Evolutionary conservation across 257 asterid species (phyloP).

Genomic region (Phtheirospermum japonicum): DNA sequence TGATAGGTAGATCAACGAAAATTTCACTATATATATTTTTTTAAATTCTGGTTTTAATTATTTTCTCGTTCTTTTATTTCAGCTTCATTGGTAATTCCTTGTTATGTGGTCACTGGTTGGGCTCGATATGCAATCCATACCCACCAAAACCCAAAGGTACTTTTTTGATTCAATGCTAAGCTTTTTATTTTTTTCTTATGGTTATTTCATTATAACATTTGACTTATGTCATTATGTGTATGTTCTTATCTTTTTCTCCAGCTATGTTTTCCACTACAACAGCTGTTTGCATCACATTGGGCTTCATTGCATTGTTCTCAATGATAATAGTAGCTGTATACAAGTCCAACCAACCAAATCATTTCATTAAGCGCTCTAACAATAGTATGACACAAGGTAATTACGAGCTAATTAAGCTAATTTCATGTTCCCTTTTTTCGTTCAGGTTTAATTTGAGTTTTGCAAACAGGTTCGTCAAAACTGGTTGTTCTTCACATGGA

Average conservation of each 20-base stretch:
- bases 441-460: background rate
- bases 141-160: constrained; percentile 64
- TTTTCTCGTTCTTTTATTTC: constrained; percentile 18
- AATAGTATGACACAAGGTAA: constrained; percentile 47
- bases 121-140: constrained; percentile 74
- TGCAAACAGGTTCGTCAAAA: constrained; percentile 56
- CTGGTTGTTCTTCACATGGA: constrained; percentile 92
- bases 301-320: constrained; percentile 58
- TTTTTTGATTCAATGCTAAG: background rate
- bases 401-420: background rate
- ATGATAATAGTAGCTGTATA: constrained; percentile 76
- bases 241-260: constrained; percentile 21
- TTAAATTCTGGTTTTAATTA: too few species aligned
- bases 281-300: constrained; percentile 60
- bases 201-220: background rate
- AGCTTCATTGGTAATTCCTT: constrained; percentile 84
- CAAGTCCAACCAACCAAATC: constrained; percentile 59
- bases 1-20: constrained; percentile 54
- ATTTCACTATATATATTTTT: background rate
- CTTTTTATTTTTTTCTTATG: background rate
- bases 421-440: background rate
- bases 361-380: constrained; percentile 48
- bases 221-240: background rate
- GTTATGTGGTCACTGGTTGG: constrained; percentile 86
- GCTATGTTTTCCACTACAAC: constrained; percentile 69